Base-by-base conservation (phyloP, 1,284 basidiomycete genomes). In the Melampsora americana region DNA sequence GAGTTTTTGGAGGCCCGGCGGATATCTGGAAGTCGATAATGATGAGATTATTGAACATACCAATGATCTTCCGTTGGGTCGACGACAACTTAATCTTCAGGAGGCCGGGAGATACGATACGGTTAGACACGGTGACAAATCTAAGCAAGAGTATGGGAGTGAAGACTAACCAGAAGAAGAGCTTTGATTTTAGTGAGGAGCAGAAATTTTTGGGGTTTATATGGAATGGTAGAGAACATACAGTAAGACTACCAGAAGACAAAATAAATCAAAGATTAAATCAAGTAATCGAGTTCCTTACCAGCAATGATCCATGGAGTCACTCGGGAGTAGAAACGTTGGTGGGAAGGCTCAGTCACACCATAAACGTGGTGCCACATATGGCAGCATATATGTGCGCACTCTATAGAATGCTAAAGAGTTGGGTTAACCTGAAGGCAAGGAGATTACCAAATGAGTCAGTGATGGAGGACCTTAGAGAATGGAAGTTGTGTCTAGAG, bases 31-130 rank as follows among this genome's bases (percentile, higher is more conserved):
- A 39, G 14, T n/a, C 11, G 14, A 39, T 69, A 0, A 69, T 59
- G 5, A 2, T 30, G 20, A 9, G 5, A 6, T 48, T 39, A n/a
- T 69, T 69, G 11, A 23, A 69, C 5, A 12, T 68, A 2, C 0
- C 32, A 5, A 6, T 16, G 18, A n/a, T 44, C 9, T 68, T 68
- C 16, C 16, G 50, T 12, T 69, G 67, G 67, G 66, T 68, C 0
- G 50, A 69, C 23, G 44, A 69, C 28, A 69, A 69, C 14, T 18
- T 69, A 2, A 39, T 69, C 2, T 16, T 69, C n/a, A 69, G 56
- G n/a, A n/a, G n/a, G n/a, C n/a, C n/a, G n/a, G 18, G 4, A 18
- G 4, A 0, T 6, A 23, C n/a, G 16, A 39, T 0, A 3, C 3
- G 4, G 44, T 69, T 48, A 20, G 2, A 1, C 14, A 69, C 5